These are phyloP conservation scores for Phytopythium delawarense DNA, from an alignment of 352 stramenopile species.

Conservation along the genomic window DNA sequence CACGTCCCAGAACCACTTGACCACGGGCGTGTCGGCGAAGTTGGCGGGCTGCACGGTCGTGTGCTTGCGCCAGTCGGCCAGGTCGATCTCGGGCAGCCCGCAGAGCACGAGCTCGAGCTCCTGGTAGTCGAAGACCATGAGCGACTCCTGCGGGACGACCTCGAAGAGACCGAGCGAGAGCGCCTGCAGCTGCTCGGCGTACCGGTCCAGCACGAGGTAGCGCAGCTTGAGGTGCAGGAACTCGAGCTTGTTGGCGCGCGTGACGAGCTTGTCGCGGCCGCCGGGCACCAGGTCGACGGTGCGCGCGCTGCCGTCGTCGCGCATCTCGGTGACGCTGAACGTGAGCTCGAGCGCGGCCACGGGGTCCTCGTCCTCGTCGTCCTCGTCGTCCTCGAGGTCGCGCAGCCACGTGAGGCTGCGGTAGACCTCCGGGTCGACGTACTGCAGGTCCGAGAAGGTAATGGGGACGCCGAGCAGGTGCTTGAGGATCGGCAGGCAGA, in stretches of 20 bases:
- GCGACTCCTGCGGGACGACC: constrained; percentile 93
- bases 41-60: constrained; percentile 47
- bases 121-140: constrained; percentile 98
- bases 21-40: constrained; percentile 44
- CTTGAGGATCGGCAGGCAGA: constrained; percentile 78
- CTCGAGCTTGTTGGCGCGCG: constrained; percentile 94
- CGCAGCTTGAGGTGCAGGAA: constrained; percentile 93
- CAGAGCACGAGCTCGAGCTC: constrained; percentile 91
- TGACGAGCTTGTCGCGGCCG: constrained; percentile 78
- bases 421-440: constrained; percentile 76
- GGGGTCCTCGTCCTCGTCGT: constrained; percentile 29
- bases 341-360: constrained; percentile 68
- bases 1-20: constrained; percentile 80
- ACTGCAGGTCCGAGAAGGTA: constrained; percentile 79
- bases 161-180: constrained; percentile 93
- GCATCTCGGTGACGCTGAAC: constrained; percentile 70
- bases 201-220: constrained; percentile 94
- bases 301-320: constrained; percentile 42
- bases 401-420: constrained; percentile 71
- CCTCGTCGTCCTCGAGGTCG: constrained; percentile 20
- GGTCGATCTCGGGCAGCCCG: constrained; percentile 82
- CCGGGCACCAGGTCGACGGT: constrained; percentile 60
- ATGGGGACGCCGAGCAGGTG: constrained; percentile 77
- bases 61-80: constrained; percentile 85
- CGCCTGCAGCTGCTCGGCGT: constrained; percentile 89